Conservation (phyloP, 1,139 yeast species). For the Kurtzmaniella quercitrusa region DNA sequence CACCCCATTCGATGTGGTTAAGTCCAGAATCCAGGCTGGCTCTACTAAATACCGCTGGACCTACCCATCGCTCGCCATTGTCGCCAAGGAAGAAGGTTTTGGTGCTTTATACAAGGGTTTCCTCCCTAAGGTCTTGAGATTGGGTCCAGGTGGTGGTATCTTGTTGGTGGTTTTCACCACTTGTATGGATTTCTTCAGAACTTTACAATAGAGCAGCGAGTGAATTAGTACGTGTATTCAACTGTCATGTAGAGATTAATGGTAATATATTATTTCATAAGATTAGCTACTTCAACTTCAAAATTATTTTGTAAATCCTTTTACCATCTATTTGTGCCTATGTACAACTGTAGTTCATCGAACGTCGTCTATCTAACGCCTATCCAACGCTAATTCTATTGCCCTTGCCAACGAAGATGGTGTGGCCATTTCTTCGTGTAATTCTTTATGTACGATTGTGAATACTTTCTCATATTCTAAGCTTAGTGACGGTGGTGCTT, state of each 20-base stretch:
- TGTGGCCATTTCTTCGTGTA: slow-evolving; percentile 7
- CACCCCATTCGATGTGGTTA: slow-evolving; percentile 97
- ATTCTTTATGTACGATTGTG: slow-evolving; percentile 8
- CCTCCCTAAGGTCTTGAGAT: slow-evolving; percentile 92
- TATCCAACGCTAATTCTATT: background rate
- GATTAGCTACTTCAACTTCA: background rate
- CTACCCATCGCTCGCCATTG: slow-evolving; percentile 69
- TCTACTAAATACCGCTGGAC: slow-evolving; percentile 90
- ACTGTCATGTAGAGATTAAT: background rate
- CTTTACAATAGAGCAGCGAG: slow-evolving; percentile 34
- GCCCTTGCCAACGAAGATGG: slow-evolving; percentile 5
- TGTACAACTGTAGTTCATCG: no score
- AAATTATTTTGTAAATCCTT: background rate
- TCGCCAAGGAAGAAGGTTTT: slow-evolving; percentile 87
- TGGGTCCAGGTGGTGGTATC: slow-evolving; percentile 99
- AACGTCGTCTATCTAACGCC: background rate
- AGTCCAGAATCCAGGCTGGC: slow-evolving; percentile 93
- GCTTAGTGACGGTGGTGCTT: background rate
- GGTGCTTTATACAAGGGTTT: slow-evolving; percentile 89
- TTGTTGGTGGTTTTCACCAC: slow-evolving; percentile 91
- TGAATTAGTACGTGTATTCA: background rate
- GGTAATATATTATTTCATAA: no score
- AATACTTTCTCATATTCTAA: slow-evolving; percentile 13
- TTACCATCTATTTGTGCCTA: background rate
- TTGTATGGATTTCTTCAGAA: slow-evolving; percentile 91